Evolutionary conservation across 352 stramenopile genomes (phyloP).

Genomic region (Pythium grandisporangium): DNA sequence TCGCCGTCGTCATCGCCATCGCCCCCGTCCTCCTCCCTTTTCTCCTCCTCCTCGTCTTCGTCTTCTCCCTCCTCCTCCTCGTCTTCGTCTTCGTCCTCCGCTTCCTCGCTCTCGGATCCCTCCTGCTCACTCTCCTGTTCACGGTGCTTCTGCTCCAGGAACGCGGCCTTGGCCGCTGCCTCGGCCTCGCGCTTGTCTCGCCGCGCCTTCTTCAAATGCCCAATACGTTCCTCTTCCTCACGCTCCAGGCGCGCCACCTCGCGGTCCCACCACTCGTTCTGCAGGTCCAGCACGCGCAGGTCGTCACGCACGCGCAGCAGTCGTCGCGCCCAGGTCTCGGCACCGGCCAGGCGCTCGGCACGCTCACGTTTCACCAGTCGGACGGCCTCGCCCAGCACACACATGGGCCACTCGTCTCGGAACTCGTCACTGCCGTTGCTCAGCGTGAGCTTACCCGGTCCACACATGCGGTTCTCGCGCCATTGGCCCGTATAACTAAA

Average conservation of each 20-base stretch:
- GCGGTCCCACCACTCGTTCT: constrained; percentile 50
- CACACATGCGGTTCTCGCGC: constrained; percentile 44
- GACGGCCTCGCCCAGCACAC: constrained; percentile 52
- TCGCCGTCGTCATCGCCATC: too few relatives aligned
- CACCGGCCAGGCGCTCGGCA: constrained; percentile 2
- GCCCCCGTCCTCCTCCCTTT: constrained; percentile 5
- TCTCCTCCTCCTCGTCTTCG: constrained; percentile 12
- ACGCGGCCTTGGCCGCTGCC: constrained; percentile 39
- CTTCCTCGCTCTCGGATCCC: constrained; percentile 7
- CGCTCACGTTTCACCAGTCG: constrained; percentile 36
- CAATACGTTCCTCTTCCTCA: constrained; percentile 33
- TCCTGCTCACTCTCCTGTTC: constrained; percentile 10
- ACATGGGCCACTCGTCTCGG: constrained; percentile 39
- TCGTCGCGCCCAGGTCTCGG: constrained; percentile 41
- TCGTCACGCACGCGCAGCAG: constrained; percentile 62
- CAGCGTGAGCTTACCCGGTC: constrained; percentile 30
- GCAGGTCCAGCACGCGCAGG: constrained; percentile 45
- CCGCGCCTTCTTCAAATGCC: constrained; percentile 32
- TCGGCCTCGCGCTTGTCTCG: constrained; percentile 47
- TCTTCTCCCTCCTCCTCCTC: constrained; percentile 9
- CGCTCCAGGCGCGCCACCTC: constrained; percentile 36
- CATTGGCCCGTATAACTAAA: constrained; percentile 48
- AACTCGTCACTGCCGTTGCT: constrained; percentile 29
- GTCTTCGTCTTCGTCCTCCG: constrained; percentile 11
- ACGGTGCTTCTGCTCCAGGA: constrained; percentile 31